These are phyloP conservation scores for Achlya hypogyna DNA, from an alignment of 352 stramenopile genomes.

Conservation along the genomic window DNA sequence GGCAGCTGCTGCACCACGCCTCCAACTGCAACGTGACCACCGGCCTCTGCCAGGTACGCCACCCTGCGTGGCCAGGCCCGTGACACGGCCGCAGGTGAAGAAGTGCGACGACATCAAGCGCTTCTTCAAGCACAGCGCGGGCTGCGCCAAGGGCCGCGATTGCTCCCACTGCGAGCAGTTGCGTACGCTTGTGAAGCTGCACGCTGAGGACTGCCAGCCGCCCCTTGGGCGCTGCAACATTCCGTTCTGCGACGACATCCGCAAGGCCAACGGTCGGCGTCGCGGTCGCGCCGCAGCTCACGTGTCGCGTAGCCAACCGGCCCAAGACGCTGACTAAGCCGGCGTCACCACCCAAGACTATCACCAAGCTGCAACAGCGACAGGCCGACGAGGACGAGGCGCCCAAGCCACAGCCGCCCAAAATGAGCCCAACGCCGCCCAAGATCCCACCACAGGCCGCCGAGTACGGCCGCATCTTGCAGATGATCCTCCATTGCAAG, in stretches of 20 bases:
- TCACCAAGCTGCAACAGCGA: not conserved
- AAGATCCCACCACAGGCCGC: conserved; percentile 23
- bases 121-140: conserved; percentile 79
- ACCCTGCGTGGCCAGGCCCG: not conserved
- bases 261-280: conserved; percentile 20
- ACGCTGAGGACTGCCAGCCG: conserved; percentile 60
- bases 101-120: conserved; percentile 79
- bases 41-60: conserved; percentile 40
- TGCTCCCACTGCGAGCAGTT: conserved; percentile 77
- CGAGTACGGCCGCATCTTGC: conserved; percentile 75
- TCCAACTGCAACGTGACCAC: conserved; percentile 48
- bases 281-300: not conserved
- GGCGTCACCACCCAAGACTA: not conserved
- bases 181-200: conserved; percentile 76
- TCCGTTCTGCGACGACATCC: conserved; percentile 70
- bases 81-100: conserved; percentile 32
- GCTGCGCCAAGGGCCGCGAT: conserved; percentile 50
- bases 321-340: not conserved
- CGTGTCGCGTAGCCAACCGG: not conserved
- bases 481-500: conserved; percentile 80
- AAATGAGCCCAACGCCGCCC: conserved; percentile 16
- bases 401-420: conserved; percentile 20
- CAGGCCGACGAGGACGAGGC: conserved; percentile 60
- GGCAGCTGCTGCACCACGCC: conserved; percentile 68
- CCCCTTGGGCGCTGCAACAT: conserved; percentile 67